Percentiles rank a stretch among this genome's conserved stretches.
phyloP scores from a whole-genome alignment of 768 basidiomycete genomes.

The Dendrothele bispora region DNA sequence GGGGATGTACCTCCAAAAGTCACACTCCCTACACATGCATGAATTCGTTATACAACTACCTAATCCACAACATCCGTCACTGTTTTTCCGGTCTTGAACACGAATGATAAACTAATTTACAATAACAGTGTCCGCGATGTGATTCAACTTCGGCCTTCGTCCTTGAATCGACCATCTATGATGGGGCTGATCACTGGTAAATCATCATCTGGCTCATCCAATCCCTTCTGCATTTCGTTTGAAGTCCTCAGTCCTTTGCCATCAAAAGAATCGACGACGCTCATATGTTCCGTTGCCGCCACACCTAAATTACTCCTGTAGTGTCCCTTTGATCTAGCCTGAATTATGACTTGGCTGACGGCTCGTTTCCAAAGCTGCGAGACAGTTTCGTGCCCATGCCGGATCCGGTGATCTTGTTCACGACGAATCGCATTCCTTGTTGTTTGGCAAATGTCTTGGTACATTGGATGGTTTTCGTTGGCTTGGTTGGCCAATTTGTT shows the following conservation, averaged over 20 bases:
- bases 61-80: too few species aligned
- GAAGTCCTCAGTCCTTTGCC: conserved; percentile 44
- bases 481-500: conserved; percentile 55
- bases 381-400: conserved; percentile 24
- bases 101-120: too few species aligned
- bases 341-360: conserved; percentile 38
- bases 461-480: conserved; percentile 22
- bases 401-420: conserved; percentile 36
- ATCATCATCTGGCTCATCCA: conserved; percentile 42
- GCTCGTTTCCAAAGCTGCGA: conserved; percentile 53
- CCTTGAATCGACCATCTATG: conserved; percentile 67
- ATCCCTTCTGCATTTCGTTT: not conserved
- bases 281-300: conserved; percentile 74
- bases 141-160: conserved; percentile 40
- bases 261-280: conserved; percentile 70
- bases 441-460: conserved; percentile 37
- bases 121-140: too few species aligned
- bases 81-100: too few species aligned
- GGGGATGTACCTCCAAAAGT: conserved; percentile 51
- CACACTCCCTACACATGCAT: conserved; percentile 32
- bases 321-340: conserved; percentile 49
- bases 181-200: conserved; percentile 59
- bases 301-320: conserved; percentile 62
- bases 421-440: conserved; percentile 47
- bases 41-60: too few species aligned